Evolutionary conservation across 2,329 filamentous ascomycete species (phyloP).

Genomic region (Fusarium brachygibbosum): DNA sequence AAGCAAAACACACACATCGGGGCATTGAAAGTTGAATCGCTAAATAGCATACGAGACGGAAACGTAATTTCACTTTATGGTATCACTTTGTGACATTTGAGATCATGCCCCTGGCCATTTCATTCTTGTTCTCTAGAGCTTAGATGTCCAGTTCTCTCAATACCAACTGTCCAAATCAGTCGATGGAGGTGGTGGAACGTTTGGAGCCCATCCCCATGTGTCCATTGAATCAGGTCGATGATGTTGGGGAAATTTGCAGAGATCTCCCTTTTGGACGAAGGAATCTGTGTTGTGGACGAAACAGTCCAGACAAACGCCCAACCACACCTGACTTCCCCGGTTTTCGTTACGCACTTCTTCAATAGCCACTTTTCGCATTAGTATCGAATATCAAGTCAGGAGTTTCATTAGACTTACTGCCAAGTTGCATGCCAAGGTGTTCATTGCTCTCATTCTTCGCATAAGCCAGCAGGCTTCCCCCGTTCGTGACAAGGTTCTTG

Average conservation of each 20-base stretch:
- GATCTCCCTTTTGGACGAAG: accelerated
- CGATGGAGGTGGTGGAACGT: too few relatives aligned
- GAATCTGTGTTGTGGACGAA: neutral
- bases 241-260: neutral
- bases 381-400: neutral
- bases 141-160: too few relatives aligned
- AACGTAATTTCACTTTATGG: too few relatives aligned
- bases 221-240: neutral
- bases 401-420: neutral
- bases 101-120: too few relatives aligned
- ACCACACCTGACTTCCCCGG: neutral
- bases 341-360: neutral
- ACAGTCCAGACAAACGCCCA: conserved; percentile 11
- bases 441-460: neutral
- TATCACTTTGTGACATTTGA: too few relatives aligned
- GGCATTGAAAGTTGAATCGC: neutral
- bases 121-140: too few relatives aligned
- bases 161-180: too few relatives aligned
- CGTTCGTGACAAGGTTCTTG: neutral
- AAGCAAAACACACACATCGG: neutral
- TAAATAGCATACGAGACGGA: neutral
- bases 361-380: conserved; percentile 6
- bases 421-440: neutral
- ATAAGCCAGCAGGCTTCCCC: neutral
- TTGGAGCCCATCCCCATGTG: too few relatives aligned